These are phyloP conservation scores for Raphanus raphanistrum DNA, from an alignment of 345 rosid genomes.

Conservation along the genomic window DNA sequence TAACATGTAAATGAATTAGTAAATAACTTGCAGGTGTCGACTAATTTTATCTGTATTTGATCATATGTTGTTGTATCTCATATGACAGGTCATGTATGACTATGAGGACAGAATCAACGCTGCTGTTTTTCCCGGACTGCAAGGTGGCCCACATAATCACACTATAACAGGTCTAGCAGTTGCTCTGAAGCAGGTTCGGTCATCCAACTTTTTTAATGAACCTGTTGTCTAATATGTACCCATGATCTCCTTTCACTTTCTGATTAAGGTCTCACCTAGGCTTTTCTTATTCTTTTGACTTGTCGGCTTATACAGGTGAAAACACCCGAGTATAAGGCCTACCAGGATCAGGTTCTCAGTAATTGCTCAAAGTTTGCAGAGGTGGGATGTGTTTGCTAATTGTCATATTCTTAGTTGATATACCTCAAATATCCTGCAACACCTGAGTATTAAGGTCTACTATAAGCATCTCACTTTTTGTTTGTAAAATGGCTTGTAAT, in stretches of 20 bases:
- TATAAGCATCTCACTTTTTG: slow-evolving; percentile 11
- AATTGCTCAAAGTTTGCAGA: slow-evolving; percentile 77
- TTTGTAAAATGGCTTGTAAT: slow-evolving; percentile 22
- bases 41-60: background rate
- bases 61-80: slow-evolving; percentile 17
- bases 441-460: background rate
- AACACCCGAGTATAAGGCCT: slow-evolving; percentile 84
- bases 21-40: background rate
- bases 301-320: slow-evolving; percentile 40
- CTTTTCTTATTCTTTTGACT: slow-evolving; percentile 12
- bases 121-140: slow-evolving; percentile 96
- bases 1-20: background rate
- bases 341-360: slow-evolving; percentile 86
- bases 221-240: background rate
- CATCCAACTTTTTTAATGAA: background rate
- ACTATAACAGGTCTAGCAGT: slow-evolving; percentile 91
- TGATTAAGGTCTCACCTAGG: background rate
- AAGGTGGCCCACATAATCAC: slow-evolving; percentile 98
- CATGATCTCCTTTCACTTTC: background rate
- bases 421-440: slow-evolving; percentile 2
- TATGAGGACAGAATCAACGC: slow-evolving; percentile 81
- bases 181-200: slow-evolving; percentile 78
- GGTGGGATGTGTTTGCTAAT: slow-evolving; percentile 42
- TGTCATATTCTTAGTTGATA: background rate
- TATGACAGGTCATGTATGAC: slow-evolving; percentile 78